These are phyloP conservation scores for Trichoderma lentiforme DNA, from an alignment of 2,329 filamentous ascomycete genomes.

Conservation along the genomic window DNA sequence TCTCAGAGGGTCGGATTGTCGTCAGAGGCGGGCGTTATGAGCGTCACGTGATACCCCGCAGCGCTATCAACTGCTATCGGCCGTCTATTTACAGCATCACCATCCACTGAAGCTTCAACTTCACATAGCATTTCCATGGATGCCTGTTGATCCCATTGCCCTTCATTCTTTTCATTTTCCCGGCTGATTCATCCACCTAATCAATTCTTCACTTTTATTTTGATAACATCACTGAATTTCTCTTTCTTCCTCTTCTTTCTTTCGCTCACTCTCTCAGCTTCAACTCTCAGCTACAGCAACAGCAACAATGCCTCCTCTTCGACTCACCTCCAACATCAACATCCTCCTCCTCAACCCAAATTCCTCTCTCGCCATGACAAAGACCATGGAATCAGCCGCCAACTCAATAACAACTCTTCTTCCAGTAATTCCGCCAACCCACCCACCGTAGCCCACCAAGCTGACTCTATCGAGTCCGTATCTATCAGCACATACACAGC, in stretches of 20 bases:
- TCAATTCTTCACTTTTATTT: not conserved
- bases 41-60: slow-evolving; percentile 41
- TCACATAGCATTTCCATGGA: not conserved
- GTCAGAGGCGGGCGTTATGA: slow-evolving; percentile 35
- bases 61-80: not conserved
- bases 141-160: not conserved
- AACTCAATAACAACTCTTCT: slow-evolving; percentile 6
- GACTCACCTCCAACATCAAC: slow-evolving; percentile 17
- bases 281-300: not conserved
- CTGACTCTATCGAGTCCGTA: slow-evolving; percentile 32
- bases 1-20: slow-evolving; percentile 24
- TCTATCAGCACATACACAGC: slow-evolving; percentile 64
- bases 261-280: not conserved
- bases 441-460: slow-evolving; percentile 21
- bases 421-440: slow-evolving; percentile 41
- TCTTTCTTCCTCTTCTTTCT: not conserved
- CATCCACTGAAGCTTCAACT: not conserved
- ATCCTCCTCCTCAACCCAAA: slow-evolving; percentile 79
- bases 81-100: not conserved
- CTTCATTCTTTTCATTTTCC: not conserved
- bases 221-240: not conserved
- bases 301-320: not conserved
- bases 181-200: not conserved
- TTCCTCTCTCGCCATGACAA: slow-evolving; percentile 69
- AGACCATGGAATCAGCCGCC: slow-evolving; percentile 47